Evolutionary conservation across 805 yeast genomes (phyloP), one percentile per base, ranked within the genome.

Genomic region (Metschnikowia lachancei): DNA sequence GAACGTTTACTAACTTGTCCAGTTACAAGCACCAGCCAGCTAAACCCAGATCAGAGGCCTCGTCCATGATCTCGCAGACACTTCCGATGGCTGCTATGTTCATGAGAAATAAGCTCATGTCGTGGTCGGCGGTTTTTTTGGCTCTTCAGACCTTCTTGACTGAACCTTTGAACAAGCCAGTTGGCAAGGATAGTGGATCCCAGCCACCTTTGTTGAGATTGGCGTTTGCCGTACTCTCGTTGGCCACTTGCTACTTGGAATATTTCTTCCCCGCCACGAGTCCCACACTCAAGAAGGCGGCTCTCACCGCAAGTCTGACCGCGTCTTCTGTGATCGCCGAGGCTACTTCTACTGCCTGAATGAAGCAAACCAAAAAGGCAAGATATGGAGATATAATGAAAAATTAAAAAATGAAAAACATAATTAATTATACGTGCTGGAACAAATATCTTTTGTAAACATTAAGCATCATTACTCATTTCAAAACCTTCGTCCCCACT

Each of bases 51-150:
- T 55, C 68, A n/a, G 75, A 74, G 49, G 68, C 75, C 7, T 60
- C 76, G 1, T 69, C 74, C 10, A 68, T 77, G 63, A 66, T 78
- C 38, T 64, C 78, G 35, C 85, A 77, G 61, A 70, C 83, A 14
- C 75, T 81, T 66, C 85, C 86, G 28, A 78, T 81, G 83, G 82
- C 83, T 3, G 85, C 85, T 39, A 79, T 81, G 81, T 81, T 81
- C 63, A 71, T 81, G 77, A 43, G 74, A 56, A 78, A 78, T 61
- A 80, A 76, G 58, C 63, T 79, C 51, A 61, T 80, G 55, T 69
- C 82, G 11, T 78, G 85, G 85, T 65, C 81, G 18, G 64, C 84
- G 3, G 57, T 81, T 19, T 69, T 81, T 47, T 71, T 78, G 49
- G 70, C 81, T 4, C 55, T 78, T 20, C 80, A 75, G 54, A 51